Evolutionary conservation across 306 rosid genomes (phyloP).

Genomic region (Lotus japonicus): DNA sequence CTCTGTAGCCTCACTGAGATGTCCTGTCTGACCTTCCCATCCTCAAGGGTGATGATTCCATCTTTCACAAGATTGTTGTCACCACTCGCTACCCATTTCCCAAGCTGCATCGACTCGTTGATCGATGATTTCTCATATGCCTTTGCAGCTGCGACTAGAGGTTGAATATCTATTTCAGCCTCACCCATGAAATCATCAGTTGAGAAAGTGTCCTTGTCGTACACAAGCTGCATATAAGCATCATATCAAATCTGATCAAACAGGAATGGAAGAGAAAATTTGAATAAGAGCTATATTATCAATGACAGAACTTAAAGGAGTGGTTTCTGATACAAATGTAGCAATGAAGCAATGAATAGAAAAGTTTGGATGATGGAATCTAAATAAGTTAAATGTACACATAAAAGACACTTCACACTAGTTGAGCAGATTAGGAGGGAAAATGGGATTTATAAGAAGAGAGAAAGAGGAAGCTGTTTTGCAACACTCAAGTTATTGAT

Average conservation of each 20-base stretch:
- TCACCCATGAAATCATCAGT: slow-evolving; percentile 97
- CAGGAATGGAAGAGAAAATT: neutral
- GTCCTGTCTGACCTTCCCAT: slow-evolving; percentile 66
- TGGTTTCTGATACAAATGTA: neutral
- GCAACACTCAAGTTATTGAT: neutral
- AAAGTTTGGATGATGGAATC: neutral
- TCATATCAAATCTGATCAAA: neutral
- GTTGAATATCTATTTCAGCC: slow-evolving; percentile 90
- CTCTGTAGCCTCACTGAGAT: slow-evolving; percentile 64
- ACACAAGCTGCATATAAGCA: slow-evolving; percentile 58
- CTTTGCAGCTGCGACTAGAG: slow-evolving; percentile 66
- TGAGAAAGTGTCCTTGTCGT: slow-evolving; percentile 81
- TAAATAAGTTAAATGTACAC: neutral
- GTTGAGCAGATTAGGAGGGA: neutral
- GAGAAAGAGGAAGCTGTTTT: neutral
- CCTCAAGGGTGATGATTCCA: slow-evolving; percentile 57
- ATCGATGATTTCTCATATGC: slow-evolving; percentile 53
- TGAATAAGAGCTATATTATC: neutral
- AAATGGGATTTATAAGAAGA: neutral
- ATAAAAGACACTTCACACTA: neutral
- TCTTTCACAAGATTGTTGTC: slow-evolving; percentile 58
- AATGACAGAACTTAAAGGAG: neutral
- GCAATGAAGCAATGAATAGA: neutral
- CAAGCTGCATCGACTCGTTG: slow-evolving; percentile 47
- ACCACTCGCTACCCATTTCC: slow-evolving; percentile 56